phyloP scores from a whole-genome alignment of 2,329 filamentous ascomycete genomes.

The Erysiphe neolycopersici region DNA sequence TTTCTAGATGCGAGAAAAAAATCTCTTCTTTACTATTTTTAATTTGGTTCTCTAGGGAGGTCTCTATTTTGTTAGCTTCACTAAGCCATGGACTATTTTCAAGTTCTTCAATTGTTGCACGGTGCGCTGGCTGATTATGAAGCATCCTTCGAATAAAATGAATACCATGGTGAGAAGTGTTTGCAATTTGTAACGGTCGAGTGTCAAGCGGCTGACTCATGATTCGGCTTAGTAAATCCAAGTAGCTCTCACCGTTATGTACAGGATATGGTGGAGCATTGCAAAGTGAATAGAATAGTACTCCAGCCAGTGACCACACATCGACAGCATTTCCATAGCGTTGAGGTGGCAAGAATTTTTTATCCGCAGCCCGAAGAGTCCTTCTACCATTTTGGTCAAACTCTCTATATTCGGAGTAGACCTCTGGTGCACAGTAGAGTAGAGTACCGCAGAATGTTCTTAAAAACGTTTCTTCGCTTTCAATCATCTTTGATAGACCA shows the following conservation, averaged over 20 bases:
- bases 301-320: slow-evolving; percentile 86
- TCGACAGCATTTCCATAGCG: slow-evolving; percentile 83
- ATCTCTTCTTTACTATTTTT: slow-evolving; percentile 4
- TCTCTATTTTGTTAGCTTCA: slow-evolving; percentile 4
- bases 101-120: slow-evolving; percentile 47
- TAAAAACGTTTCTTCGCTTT: slow-evolving; percentile 71
- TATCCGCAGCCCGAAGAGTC: slow-evolving; percentile 17
- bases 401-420: slow-evolving; percentile 50
- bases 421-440: slow-evolving; percentile 86
- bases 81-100: slow-evolving; percentile 49
- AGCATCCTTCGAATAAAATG: slow-evolving; percentile 59
- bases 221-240: slow-evolving; percentile 59
- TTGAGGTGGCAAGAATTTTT: slow-evolving; percentile 15
- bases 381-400: slow-evolving; percentile 39
- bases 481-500: slow-evolving; percentile 81
- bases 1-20: slow-evolving; percentile 3
- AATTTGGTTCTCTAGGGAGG: slow-evolving; percentile 7
- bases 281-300: slow-evolving; percentile 69
- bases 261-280: slow-evolving; percentile 58
- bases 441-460: slow-evolving; percentile 93
- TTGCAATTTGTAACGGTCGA: slow-evolving; percentile 27
- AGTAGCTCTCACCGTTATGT: slow-evolving; percentile 46
- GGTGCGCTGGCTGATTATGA: slow-evolving; percentile 47
- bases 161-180: slow-evolving; percentile 39
- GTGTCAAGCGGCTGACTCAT: slow-evolving; percentile 53